Percentiles rank a stretch among this genome's conserved stretches.
These are phyloP conservation scores for Cetradonia linearis DNA, from an alignment of 495 filamentous ascomycete genomes.

Conservation along the genomic window DNA sequence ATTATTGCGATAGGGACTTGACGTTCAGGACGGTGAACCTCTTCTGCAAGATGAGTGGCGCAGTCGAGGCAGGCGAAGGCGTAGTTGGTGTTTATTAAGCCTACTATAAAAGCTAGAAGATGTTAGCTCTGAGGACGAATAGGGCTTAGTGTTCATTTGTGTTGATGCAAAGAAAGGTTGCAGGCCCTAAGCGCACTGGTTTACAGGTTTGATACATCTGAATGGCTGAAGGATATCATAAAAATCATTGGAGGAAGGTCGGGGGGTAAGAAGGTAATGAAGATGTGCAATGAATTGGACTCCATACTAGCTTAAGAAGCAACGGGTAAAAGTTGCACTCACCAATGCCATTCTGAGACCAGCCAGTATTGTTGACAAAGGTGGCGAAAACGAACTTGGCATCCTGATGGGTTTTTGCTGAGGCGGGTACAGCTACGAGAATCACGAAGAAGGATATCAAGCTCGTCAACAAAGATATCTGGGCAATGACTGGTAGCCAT, in stretches of 20 bases:
- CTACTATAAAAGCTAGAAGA: slow-evolving; percentile 47
- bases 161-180: not conserved
- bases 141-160: not conserved
- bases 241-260: not conserved
- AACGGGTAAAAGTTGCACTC: not conserved
- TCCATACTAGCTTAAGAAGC: not conserved
- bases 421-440: slow-evolving; percentile 45
- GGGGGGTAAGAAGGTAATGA: not conserved
- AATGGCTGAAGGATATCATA: not conserved
- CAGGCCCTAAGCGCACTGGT: not conserved
- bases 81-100: slow-evolving; percentile 53
- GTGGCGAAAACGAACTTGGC: slow-evolving; percentile 51
- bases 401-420: slow-evolving; percentile 43
- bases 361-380: slow-evolving; percentile 55
- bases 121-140: not conserved
- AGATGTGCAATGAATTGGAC: not conserved
- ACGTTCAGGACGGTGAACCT: slow-evolving; percentile 40
- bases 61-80: slow-evolving; percentile 51
- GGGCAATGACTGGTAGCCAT: slow-evolving; percentile 40
- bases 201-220: not conserved
- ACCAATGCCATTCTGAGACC: slow-evolving; percentile 43
- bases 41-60: slow-evolving; percentile 55
- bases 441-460: slow-evolving; percentile 47
- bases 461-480: slow-evolving; percentile 41
- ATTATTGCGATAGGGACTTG: slow-evolving; percentile 45